Evolutionary conservation across 1,139 yeast genomes (phyloP), one percentile per base, ranked within the genome.

Genomic region (Lodderomyces metapsilosis): DNA sequence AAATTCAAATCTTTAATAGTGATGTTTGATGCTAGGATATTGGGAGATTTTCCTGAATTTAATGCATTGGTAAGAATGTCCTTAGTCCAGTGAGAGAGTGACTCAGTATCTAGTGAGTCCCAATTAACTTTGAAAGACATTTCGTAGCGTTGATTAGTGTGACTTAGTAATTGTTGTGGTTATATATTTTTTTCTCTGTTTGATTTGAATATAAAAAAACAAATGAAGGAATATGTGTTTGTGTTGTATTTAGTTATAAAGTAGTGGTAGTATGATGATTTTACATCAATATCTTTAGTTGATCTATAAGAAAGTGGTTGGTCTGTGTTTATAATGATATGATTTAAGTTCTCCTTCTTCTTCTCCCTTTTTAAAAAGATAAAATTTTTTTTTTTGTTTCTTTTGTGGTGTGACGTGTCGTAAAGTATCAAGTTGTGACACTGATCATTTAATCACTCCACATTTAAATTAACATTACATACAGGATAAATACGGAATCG

Each of bases 101-200:
- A 71, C 41, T 83, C 86, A 43, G 85, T 79, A 52, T 84, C 88
- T 38, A 86, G 71, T n/a, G 88, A 73, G 52, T 79, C 78, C 95
- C 95, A 86, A 62, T 84, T 80, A 51, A 86, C 84, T 52, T 80
- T 80, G 60, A 87, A 85, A 17, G 94, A 84, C 95, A 86, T 86
- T 34, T 33, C 43, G 36, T 21, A 7, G 6, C 5, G 16, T 17
- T 33, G 5, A 4, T 18, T 22, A 5, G n/a, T 11, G 18, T 31
- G 13, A 5, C 9, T 28, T 28, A 13, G 8, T 13, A 13, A 3
- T 17, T 24, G 27, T 24, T 24, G 27, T 24, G 11, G 27, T 20
- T 20, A 20, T 20, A 20, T 20, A 20, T n/a, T n/a, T n/a, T n/a
- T n/a, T n/a, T n/a, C n/a, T n/a, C n/a, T n/a, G n/a, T n/a, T n/a